phyloP scores from a whole-genome alignment of 495 filamentous ascomycete species.

The Daldinia decipiens region DNA sequence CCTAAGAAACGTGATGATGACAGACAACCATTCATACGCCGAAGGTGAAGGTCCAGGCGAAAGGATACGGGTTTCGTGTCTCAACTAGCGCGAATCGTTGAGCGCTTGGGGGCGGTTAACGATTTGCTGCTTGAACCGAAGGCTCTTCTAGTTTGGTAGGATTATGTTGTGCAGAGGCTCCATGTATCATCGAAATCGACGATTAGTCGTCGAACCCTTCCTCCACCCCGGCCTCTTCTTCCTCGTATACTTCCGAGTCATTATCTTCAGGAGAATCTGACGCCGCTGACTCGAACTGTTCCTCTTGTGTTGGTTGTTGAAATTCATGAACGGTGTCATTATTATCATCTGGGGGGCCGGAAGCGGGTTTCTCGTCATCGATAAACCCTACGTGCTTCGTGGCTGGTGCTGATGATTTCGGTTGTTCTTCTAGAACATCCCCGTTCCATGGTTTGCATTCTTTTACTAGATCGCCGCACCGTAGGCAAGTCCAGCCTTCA shows the following conservation, averaged over 20 bases:
- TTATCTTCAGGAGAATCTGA: conserved; percentile 43
- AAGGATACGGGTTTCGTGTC: background rate
- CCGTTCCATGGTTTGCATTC: conserved; percentile 94
- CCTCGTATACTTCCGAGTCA: conserved; percentile 58
- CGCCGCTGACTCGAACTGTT: conserved; percentile 23
- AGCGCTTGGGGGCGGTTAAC: background rate
- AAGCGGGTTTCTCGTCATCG: conserved; percentile 57
- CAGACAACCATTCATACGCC: conserved; percentile 1
- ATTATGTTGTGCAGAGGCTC: background rate
- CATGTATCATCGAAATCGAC: conserved; percentile 2
- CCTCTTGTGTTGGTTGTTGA: conserved; percentile 23
- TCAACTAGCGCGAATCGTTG: background rate
- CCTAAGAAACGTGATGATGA: conserved; percentile 8
- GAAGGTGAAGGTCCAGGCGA: background rate
- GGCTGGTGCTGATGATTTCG: conserved; percentile 57
- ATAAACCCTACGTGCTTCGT: conserved; percentile 78
- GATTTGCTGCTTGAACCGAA: background rate
- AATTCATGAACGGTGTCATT: conserved; percentile 19
- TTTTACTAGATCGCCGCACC: conserved; percentile 86
- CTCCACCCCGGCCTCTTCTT: conserved; percentile 56
- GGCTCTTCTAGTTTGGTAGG: background rate
- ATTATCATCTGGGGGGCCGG: conserved; percentile 32
- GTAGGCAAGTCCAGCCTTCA: conserved; percentile 93
- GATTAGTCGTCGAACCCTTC: conserved; percentile 49
- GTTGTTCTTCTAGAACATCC: conserved; percentile 75